Base-by-base conservation (phyloP, 2,329 filamentous ascomycete species). In the Claviceps quebecensis region DNA sequence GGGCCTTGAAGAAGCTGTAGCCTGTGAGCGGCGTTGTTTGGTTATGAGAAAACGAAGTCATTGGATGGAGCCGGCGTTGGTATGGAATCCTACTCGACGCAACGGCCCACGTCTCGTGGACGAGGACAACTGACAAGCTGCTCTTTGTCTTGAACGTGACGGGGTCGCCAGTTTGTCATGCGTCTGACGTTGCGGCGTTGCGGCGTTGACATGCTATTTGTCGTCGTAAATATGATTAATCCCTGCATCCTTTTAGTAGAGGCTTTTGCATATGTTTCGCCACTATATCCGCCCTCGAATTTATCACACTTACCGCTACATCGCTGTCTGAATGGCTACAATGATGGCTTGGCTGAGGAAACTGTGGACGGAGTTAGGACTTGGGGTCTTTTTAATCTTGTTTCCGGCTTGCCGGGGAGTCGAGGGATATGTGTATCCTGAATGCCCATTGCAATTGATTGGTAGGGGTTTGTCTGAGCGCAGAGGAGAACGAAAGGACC, bases 21-120 rank as follows among this genome's bases (percentile, higher is more conserved):
- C 38, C 48, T 37, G 29, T n/a, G 29, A 40, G 44, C 26, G 43
- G 37, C 29, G 11, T 41, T 41, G 22, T 50, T 52, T 38, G 48
- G 49, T 52, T 50, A 56, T 49, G 54, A 53, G 29, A 36, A 53
- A 49, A 53, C 52, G 52, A 55, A 43, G 51, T 50, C 48, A 51
- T 47, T 48, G 51, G 54, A 54, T 45, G 55, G 51, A 49, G 52
- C 45, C 23, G 55, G 55, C 55, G 54, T 56, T 55, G 52, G 52
- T 44, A 48, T 46, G 44, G 43, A 50, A 45, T 36, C 46, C 19
- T 48, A 37, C 48, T 45, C n/a, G 44, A 48, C 39, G 45, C 43
- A 29, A 19, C 4, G n/a, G 17, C 40, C 43, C 38, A 45, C 19
- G 41, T 41, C 22, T 45, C 34, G 16, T 22, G 48, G 34, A n/a